Evolutionary conservation across 371 early-diverging fungal species (phyloP), one percentile per base, ranked within the genome.

Genomic region (Mortierella sp.): DNA sequence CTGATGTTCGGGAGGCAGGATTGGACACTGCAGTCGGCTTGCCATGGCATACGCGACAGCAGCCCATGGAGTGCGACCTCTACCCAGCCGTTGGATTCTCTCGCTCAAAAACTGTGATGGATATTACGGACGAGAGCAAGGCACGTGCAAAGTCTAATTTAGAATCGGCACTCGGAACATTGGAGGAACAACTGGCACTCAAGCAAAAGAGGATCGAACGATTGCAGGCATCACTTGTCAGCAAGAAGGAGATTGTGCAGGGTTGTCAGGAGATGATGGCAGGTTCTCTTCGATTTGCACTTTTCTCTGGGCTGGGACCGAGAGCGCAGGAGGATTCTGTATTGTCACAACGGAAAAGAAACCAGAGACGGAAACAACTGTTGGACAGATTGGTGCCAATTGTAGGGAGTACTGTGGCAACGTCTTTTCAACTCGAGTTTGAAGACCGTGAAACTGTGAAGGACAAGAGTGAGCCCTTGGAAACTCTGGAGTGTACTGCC

Each of bases 221-320:
- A 19, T 28, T 82, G 2, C 63, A 77, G 26, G 28, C 54, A 16
- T 73, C 76, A 3, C 76, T 82, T 11, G 34, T 42, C 48, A 76
- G 76, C 44, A 82, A 82, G 70, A 55, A 45, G 19, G 78, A 78
- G 45, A 73, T 79, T 24, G 57, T 82, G 24, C 78, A 82, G 42
- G 55, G 38, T n/a, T 79, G 75, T 48, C 79, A 75, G 26, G 79
- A 73, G 13, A 26, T 70, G 47, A 47, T 79, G 47, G 24, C 50
- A 2, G 79, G 76, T 0, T 73, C 72, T 3, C 70, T 79, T 34
- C 68, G 73, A 28, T 48, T 26, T 14, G 50, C 54, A 7, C 58
- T 82, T 38, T 45, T 48, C 54, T 52, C 74, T 10, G 76, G 58
- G 14, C 71, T 45, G 50, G 72, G 50, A n/a, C 19, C 9, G 24